Evolutionary conservation across 306 rosid genomes (phyloP), one percentile per base, ranked within the genome.

Genomic region (Quercus glauca): DNA sequence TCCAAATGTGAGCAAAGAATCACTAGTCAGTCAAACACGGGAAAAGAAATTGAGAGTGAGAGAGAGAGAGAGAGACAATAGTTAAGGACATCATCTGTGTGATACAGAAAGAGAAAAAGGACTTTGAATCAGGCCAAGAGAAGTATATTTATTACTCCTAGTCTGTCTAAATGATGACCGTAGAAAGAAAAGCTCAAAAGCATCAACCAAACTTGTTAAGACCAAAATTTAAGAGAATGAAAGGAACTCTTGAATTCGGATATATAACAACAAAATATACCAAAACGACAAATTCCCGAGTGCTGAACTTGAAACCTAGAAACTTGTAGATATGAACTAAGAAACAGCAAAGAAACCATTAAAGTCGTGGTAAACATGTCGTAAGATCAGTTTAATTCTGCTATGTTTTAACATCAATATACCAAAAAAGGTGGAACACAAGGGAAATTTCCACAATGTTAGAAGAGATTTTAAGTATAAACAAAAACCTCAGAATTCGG

Each of bases 1-100:
- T 75, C 69, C 65, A 78, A 5, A 52, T 25, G 17, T 78, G 73
- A 81, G 79, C 77, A 73, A 33, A 53, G 6, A 45, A 58, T 45
- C 12, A 12, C 55, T 4, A 60, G 41, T 61, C 63, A 73, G 2
- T 12, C 56, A 41, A 73, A 73, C 7, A 25, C 29, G 29, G 8
- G 13, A 61, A 33, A 23, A 23, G 37, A 18, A 69, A 64, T 10
- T 2, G 21, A 17, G n/a, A 49, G 57, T 49, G 58, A 70, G 2
- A 23, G 5, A 18, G 17, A 53, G 9, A 49, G 13, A 23, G 55
- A 3, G 73, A 5, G 41, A 1, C 8, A 35, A 35, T n/a, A 33
- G n/a, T 37, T 7, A 61, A 25, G 69, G 7, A 61, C 45, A 63
- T 26, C 10, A 14, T 63, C 43, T 13, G 9, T 63, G 15, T 5